Evolutionary conservation across 371 early-diverging fungal genomes (phyloP), one percentile per base, ranked within the genome.

Genomic region (Conidiobolus incongruus): DNA sequence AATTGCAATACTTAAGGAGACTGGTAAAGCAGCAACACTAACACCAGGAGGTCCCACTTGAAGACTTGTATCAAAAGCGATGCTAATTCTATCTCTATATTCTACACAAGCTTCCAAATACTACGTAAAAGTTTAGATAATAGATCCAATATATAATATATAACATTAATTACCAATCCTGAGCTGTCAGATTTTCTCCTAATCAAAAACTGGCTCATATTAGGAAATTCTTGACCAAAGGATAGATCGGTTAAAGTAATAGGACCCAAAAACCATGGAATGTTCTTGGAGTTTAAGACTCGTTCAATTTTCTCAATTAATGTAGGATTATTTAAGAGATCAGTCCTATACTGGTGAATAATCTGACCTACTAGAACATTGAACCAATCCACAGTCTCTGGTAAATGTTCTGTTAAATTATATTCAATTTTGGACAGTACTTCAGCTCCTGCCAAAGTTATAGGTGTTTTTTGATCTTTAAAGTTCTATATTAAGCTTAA

Each of bases 301-400:
- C 72, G 72, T 48, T 83, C 85, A 15, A 93, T 52, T 0, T 76
- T 68, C 11, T 63, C 56, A 12, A 81, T 70, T 26, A 89, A 56
- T 10, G 75, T 59, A 51, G 72, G 66, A 40, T 80, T 75, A 34
- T 81, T 67, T 29, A 71, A 73, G 2, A 78, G 76, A 47, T 90
- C 88, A 21, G 74, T 70, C 32, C 94, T 65, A 53, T 81, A 85
- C 40, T 77, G 72, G 32, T 77, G 61, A 26, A 90, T 71, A 0
- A 75, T 63, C 56, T 89, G 89, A 0, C 86, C 94, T 28, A 89
- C 39, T 30, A 93, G 54, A 2, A 90, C 86, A 38, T 83, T 90
- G 35, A 90, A 70, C 94, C 94, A 93, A 49, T 86, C 84, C 44
- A 79, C 71, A 24, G 84, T 72, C 52, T 93, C 94, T 0, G 79